Evolutionary conservation across 305 asterid genomes (phyloP), one percentile per base, ranked within the genome.

Genomic region (Andrographis paniculata): DNA sequence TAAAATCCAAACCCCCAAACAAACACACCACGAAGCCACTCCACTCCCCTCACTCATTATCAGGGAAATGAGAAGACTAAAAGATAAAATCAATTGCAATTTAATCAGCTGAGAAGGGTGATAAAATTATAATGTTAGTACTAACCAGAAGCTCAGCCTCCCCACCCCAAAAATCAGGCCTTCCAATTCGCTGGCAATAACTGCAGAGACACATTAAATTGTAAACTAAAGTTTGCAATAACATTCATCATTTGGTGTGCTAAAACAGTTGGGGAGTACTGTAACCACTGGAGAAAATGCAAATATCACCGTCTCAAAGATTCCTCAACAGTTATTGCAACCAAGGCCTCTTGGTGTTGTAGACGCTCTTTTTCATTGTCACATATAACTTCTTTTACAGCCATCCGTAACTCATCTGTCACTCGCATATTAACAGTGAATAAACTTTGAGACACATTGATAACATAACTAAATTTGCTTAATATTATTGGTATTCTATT

Each of bases 81-180:
- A 45, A 28, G 48, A 46, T 16, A 20, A 50, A 44, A 18, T 43
- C 43, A 19, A 12, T 13, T 21, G 38, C 31, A 19, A 41, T 19
- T 31, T 30, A 55, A 35, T 14, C 42, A 43, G 47, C 27, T 46
- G 14, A 31, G 11, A 20, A 13, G 39, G 38, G 45, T 12, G 24
- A 36, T 51, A 18, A 37, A 40, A 37, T 49, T 38, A 59, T 22
- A 33, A 59, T 2, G 22, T 22, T 35, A 5, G 17, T 53, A 64
- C 94, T 66, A 62, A 85, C 97, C 93, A 80, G 75, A 61, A 89
- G 80, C 70, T 89, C 98, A 45, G 98, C 69, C 67, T 89, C 98
- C 50, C 98, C 98, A 44, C 96, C 98, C 96, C 98, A 85, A 61
- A 89, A 89, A 73, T 85, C 94, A 20, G 93, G 68, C 65, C 86